phyloP scores from a whole-genome alignment of 495 filamentous ascomycete species.

The Letharia columbiana region DNA sequence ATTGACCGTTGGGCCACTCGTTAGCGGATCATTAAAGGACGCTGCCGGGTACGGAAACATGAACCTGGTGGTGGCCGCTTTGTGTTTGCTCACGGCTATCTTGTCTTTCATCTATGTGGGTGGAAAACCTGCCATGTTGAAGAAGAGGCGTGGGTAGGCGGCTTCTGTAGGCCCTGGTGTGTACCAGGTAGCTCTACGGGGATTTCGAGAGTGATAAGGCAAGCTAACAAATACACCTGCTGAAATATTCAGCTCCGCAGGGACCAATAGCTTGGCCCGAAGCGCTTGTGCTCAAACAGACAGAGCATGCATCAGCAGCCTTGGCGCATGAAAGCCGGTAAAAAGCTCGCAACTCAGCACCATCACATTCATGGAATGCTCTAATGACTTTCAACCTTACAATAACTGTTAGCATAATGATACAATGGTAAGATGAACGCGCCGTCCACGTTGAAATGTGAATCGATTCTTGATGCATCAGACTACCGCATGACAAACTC shows the following conservation, averaged over 20 bases:
- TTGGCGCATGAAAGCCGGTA: too few relatives aligned
- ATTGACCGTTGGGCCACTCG: slow-evolving; percentile 43
- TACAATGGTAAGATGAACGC: too few relatives aligned
- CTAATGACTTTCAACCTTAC: too few relatives aligned
- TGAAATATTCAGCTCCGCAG: neutral
- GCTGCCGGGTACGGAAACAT: slow-evolving; percentile 49
- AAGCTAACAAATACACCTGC: too few relatives aligned
- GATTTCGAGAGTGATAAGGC: neutral
- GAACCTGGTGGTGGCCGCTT: slow-evolving; percentile 42
- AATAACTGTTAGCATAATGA: too few relatives aligned
- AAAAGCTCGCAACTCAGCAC: too few relatives aligned
- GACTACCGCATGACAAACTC: too few relatives aligned
- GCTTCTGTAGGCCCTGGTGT: neutral
- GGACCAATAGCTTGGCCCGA: neutral
- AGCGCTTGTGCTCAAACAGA: too few relatives aligned
- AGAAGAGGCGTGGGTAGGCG: neutral
- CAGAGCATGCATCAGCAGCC: too few relatives aligned
- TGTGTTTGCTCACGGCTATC: slow-evolving; percentile 37
- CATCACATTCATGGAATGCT: too few relatives aligned
- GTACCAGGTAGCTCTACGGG: neutral
- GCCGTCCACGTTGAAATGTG: too few relatives aligned
- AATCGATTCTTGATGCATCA: too few relatives aligned
- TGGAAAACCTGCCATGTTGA: slow-evolving; percentile 30
- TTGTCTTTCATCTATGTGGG: slow-evolving; percentile 43
- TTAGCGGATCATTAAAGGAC: slow-evolving; percentile 41